phyloP scores from a whole-genome alignment of 2,329 filamentous ascomycete species.

The Aspergillus latus region DNA sequence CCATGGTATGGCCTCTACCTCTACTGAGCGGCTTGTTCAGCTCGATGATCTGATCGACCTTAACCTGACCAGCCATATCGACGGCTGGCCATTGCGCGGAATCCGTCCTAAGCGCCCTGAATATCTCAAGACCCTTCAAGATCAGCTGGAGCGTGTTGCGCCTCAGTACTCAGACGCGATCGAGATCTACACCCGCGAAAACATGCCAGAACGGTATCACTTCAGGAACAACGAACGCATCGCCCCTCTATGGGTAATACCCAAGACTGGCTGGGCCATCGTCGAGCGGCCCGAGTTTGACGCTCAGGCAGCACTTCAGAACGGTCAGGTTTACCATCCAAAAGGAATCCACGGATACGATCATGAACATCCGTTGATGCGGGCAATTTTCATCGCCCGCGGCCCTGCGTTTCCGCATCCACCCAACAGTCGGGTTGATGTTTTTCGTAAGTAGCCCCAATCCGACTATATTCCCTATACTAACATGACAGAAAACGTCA shows the following conservation, averaged over 20 bases:
- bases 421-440: constrained; percentile 73
- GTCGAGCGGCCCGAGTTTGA: constrained; percentile 80
- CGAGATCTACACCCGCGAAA: constrained; percentile 79
- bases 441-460: constrained; percentile 67
- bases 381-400: constrained; percentile 88
- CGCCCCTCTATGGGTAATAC: constrained; percentile 91
- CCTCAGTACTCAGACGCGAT: constrained; percentile 62
- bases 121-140: constrained; percentile 68
- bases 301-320: constrained; percentile 64
- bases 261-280: constrained; percentile 89
- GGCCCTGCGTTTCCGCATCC: constrained; percentile 89
- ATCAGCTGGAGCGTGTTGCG: constrained; percentile 55
- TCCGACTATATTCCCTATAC: neutral
- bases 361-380: constrained; percentile 90
- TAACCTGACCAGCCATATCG: constrained; percentile 73
- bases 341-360: constrained; percentile 92
- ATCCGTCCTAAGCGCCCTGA: constrained; percentile 72
- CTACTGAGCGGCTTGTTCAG: constrained; percentile 75
- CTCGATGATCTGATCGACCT: constrained; percentile 85
- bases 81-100: constrained; percentile 93
- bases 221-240: constrained; percentile 87
- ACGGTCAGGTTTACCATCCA: constrained; percentile 71
- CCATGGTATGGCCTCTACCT: constrained; percentile 96
- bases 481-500: constrained; percentile 70
- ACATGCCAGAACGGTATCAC: constrained; percentile 92